Conservation (phyloP, 2,329 filamentous ascomycete species). For the Trichoderma aggressivum region DNA sequence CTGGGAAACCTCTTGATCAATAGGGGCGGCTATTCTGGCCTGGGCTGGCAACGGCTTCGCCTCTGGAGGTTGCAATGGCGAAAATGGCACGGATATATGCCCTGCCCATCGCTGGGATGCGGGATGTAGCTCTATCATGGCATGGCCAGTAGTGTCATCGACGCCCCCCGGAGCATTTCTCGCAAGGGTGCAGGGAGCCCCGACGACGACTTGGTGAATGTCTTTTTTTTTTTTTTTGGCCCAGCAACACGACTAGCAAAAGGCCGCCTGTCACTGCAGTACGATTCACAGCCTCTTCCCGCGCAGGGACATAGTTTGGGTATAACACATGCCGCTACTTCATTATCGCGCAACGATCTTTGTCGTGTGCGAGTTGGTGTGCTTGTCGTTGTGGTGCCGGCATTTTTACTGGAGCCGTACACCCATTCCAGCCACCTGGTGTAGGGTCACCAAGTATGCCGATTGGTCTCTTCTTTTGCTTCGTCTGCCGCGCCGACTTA, state of each 20-base stretch:
- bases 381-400: not conserved
- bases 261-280: not conserved
- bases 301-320: not conserved
- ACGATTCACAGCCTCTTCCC: not conserved
- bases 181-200: not conserved
- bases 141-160: not conserved
- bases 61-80: not conserved
- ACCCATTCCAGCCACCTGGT: not conserved
- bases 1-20: not conserved
- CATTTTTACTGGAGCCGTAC: constrained; percentile 9
- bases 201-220: not conserved
- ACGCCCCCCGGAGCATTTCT: not conserved
- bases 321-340: not conserved
- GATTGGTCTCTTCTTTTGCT: not conserved
- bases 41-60: not conserved
- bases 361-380: not conserved
- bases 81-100: not conserved
- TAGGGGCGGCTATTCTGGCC: not conserved
- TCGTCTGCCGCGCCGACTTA: not conserved
- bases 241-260: not conserved
- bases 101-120: not conserved
- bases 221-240: too few relatives aligned
- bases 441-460: constrained; percentile 15
- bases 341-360: not conserved
- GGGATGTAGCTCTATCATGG: not conserved